Evolutionary conservation across 1,284 basidiomycete genomes (phyloP).

Genomic region (Violaceomyces palustris): DNA sequence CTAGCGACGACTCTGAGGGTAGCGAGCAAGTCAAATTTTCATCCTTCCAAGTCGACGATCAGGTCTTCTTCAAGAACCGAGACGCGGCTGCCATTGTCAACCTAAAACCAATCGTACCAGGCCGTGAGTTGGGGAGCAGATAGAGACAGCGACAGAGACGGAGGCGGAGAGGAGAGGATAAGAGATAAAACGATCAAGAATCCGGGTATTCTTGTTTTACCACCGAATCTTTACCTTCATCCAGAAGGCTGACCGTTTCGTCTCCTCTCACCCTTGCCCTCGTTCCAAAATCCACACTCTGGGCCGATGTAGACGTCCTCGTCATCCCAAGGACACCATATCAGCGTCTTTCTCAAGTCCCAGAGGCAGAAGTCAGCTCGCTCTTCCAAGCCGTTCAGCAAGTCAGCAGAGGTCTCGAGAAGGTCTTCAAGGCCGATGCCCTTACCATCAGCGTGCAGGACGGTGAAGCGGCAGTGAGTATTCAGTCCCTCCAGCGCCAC

Average conservation of each 20-base stretch:
- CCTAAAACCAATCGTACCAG: slow-evolving; percentile 49
- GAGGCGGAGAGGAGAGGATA: no score
- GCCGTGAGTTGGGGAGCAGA: no score
- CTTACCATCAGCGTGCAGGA: slow-evolving; percentile 48
- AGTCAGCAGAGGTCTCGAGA: slow-evolving; percentile 32
- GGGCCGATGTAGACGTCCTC: no score
- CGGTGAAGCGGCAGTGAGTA: slow-evolving; percentile 34
- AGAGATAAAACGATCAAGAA: no score
- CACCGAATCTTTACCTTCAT: no score
- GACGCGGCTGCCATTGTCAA: slow-evolving; percentile 41
- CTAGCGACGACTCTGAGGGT: no score
- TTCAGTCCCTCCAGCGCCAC: not conserved
- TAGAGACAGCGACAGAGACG: no score
- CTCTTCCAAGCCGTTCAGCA: slow-evolving; percentile 43
- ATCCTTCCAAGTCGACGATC: slow-evolving; percentile 31
- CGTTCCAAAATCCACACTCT: no score
- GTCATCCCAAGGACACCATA: slow-evolving; percentile 40
- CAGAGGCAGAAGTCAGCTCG: slow-evolving; percentile 14
- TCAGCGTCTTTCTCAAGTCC: slow-evolving; percentile 31
- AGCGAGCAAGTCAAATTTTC: slow-evolving; percentile 19
- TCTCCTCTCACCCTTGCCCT: no score
- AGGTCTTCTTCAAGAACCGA: slow-evolving; percentile 28
- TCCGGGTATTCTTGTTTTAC: no score
- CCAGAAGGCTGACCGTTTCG: no score
- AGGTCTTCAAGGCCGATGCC: slow-evolving; percentile 33